Evolutionary conservation across 352 stramenopile genomes (phyloP), one percentile per base, ranked within the genome.

Genomic region (Paralagenidium karlingii): DNA sequence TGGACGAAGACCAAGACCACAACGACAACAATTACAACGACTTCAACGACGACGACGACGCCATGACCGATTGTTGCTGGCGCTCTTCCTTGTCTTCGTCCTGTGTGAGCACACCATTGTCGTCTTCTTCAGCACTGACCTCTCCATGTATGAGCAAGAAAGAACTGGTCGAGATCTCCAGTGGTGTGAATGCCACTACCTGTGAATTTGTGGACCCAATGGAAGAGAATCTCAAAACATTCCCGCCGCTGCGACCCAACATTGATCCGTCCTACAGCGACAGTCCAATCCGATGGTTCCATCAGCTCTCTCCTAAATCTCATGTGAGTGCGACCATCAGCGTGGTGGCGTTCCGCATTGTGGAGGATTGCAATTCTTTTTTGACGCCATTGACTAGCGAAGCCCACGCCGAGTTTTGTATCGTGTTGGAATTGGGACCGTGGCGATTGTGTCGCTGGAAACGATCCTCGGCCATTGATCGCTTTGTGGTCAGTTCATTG

Each of bases 281-380:
- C 18, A 81, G 66, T 42, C 56, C 60, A 36, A 62, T 80, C 55
- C 13, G 56, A 34, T 88, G 74, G 61, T 58, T 88, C 45, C 68
- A 57, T 7, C 47, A 51, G 22, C 50, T 88, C 24, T 65, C 66
- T 28, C 78, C 70, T n/a, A 54, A 83, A 45, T 67, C 70, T 11
- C 75, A 82, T 39, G 74, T 85, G 26, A 68, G 63, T 2, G 75
- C 68, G 36, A 83, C 80, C 43, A 70, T 88, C 32, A 61, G 82
- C 57, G 76, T 88, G 44, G 68, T 63, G 28, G 85, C 66, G 53
- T 88, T 88, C 55, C 70, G 75, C 8, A 85, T 88, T 42, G 70
- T 88, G 6, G 68, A 82, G 45, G 50, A 50, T 11, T n/a, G n/a
- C n/a, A n/a, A n/a, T n/a, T n/a, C n/a, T n/a, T n/a, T n/a, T n/a